These are phyloP conservation scores for Yarrowia osloensis DNA, from an alignment of 805 yeast species.

Conservation along the genomic window DNA sequence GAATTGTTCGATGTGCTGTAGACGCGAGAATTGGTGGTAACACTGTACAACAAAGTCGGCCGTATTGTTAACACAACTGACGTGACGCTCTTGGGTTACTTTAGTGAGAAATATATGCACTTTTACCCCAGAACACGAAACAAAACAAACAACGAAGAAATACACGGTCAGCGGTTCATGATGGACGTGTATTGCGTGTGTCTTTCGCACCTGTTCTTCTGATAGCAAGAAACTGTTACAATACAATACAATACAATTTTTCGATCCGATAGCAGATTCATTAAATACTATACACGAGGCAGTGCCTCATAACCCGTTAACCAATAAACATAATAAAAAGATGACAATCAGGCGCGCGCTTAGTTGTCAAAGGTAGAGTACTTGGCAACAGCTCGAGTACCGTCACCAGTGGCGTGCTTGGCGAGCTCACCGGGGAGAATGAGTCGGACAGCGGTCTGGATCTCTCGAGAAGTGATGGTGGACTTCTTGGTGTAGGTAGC, in stretches of 20 bases:
- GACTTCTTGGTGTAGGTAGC: constrained; percentile 99
- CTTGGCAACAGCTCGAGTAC: constrained; percentile 97
- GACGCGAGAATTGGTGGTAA: too few relatives aligned
- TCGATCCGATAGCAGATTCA: constrained; percentile 27
- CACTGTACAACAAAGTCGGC: too few relatives aligned
- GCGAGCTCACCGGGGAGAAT: constrained; percentile 98
- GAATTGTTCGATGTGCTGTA: too few relatives aligned
- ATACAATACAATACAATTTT: background rate
- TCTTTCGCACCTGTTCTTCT: too few relatives aligned
- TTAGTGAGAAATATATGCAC: too few relatives aligned
- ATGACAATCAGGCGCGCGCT: constrained; percentile 6
- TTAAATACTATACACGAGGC: constrained; percentile 30
- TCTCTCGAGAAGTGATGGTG: constrained; percentile 96
- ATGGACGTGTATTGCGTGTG: too few relatives aligned
- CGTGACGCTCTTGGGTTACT: too few relatives aligned
- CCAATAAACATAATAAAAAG: constrained; percentile 29
- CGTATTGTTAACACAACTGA: too few relatives aligned
- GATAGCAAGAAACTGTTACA: too few relatives aligned
- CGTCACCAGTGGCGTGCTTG: constrained; percentile 97
- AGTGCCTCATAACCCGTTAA: constrained; percentile 29
- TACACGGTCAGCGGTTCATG: background rate
- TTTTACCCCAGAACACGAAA: too few relatives aligned
- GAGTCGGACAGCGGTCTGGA: constrained; percentile 97
- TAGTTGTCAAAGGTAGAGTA: constrained; percentile 62
- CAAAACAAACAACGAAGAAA: too few relatives aligned